Conservation (phyloP, 2,329 filamentous ascomycete species). For the Scytalidium lignicola region DNA sequence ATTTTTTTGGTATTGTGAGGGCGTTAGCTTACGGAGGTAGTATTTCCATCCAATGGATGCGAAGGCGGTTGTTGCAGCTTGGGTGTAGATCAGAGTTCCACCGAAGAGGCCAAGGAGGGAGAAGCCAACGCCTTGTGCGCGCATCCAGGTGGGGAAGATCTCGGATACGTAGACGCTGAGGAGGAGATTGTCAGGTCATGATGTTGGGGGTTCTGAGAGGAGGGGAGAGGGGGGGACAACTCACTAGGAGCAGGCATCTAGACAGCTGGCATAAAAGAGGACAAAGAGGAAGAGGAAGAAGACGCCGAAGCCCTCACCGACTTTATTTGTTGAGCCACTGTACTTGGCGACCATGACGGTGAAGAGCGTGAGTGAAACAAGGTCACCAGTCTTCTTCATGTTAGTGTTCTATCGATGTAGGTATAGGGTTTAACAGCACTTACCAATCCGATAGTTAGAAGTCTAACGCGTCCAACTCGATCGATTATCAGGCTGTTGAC, state of each 20-base stretch:
- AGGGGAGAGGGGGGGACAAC: background rate
- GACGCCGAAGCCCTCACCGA: slow-evolving; percentile 1
- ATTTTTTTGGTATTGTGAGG: background rate
- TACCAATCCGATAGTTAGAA: slow-evolving; percentile 1
- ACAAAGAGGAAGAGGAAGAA: slow-evolving; percentile 1
- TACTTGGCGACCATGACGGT: background rate
- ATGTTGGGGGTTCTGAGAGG: background rate
- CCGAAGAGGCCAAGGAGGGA: slow-evolving; percentile 18
- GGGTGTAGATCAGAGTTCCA: slow-evolving; percentile 7
- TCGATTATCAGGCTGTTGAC: background rate
- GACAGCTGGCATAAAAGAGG: background rate
- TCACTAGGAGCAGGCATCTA: background rate
- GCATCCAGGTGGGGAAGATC: slow-evolving; percentile 25
- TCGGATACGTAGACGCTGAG: slow-evolving; percentile 24
- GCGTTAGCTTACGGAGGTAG: slow-evolving; percentile 3
- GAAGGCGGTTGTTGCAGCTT: slow-evolving; percentile 2
- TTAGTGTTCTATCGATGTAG: background rate
- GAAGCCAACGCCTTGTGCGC: slow-evolving; percentile 26
- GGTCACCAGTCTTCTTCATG: background rate
- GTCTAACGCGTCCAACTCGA: slow-evolving; percentile 1
- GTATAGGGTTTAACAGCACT: background rate
- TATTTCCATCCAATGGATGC: slow-evolving; percentile 9
- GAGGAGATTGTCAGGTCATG: no score
- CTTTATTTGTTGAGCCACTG: background rate
- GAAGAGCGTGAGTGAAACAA: background rate